phyloP scores from a whole-genome alignment of 1,284 basidiomycete genomes.

The Abortiporus biennis region DNA sequence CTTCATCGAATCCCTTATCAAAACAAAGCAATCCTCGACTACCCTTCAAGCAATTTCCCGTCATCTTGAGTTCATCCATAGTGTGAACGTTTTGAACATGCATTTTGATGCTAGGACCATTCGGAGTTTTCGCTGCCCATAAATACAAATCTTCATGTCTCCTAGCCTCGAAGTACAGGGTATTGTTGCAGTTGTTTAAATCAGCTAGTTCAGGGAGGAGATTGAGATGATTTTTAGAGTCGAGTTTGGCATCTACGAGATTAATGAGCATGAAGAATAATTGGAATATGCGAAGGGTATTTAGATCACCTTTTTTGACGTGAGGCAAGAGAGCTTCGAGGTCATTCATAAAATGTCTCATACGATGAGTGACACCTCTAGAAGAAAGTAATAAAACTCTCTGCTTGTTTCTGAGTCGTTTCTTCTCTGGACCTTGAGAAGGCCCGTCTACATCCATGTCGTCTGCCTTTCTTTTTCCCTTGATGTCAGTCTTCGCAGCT shows the following conservation, averaged over 20 bases:
- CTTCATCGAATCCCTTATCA: constrained; percentile 86
- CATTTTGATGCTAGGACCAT: constrained; percentile 95
- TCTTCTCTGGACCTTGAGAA: constrained; percentile 30
- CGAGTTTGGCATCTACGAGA: constrained; percentile 86
- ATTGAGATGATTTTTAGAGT: constrained; percentile 93
- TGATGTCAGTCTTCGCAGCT: constrained; percentile 40
- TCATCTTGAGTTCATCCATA: constrained; percentile 99
- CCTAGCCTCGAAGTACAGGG: constrained; percentile 96
- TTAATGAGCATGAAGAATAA: not conserved
- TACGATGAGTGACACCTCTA: constrained; percentile 91
- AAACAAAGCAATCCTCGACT: constrained; percentile 91
- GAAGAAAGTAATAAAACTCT: constrained; percentile 90
- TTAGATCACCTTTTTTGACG: constrained; percentile 83
- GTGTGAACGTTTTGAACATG: constrained; percentile 99
- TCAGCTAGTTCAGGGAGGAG: constrained; percentile 97
- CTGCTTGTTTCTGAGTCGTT: constrained; percentile 75
- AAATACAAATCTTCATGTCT: constrained; percentile 95
- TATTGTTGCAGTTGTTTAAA: constrained; percentile 97
- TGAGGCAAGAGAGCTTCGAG: constrained; percentile 89
- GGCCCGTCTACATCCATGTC: constrained; percentile 44
- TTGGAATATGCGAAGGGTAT: not conserved
- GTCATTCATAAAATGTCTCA: constrained; percentile 97
- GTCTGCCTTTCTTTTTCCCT: constrained; percentile 60
- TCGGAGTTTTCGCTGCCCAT: constrained; percentile 96
- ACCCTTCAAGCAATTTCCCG: constrained; percentile 97